Conservation (phyloP, 164 flowering plant genomes). For the Dillenia suffruticosa region DNA sequence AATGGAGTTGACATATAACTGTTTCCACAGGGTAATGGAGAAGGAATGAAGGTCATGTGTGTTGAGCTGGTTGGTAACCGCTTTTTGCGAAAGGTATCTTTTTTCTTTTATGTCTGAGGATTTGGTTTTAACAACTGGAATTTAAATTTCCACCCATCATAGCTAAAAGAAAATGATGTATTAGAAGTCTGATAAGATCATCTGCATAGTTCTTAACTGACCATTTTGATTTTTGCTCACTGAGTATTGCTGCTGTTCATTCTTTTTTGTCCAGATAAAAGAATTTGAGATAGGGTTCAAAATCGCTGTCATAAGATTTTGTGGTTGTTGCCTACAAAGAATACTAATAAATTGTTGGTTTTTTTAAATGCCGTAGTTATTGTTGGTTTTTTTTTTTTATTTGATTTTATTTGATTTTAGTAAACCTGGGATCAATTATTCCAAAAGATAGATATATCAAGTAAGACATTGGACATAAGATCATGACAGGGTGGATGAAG, state of each 20-base stretch:
- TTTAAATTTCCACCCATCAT: not conserved
- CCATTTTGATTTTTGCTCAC: not conserved
- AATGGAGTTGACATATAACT: not conserved
- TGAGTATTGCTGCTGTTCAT: not conserved
- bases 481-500: no score
- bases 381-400: no score
- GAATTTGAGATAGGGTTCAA: no score
- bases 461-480: no score
- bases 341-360: no score
- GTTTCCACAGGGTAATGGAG: conserved; percentile 31
- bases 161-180: not conserved
- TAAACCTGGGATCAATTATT: no score
- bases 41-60: conserved; percentile 64
- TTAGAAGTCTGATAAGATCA: not conserved
- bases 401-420: no score
- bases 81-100: conserved; percentile 77
- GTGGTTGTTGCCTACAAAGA: no score
- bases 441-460: no score
- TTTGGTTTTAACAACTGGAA: not conserved
- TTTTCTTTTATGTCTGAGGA: not conserved
- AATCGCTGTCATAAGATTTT: no score
- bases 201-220: not conserved
- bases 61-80: conserved; percentile 94
- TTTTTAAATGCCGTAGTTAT: no score
- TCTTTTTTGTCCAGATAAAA: not conserved